Conservation (phyloP, 768 basidiomycete species). For the Russula vinacea region DNA sequence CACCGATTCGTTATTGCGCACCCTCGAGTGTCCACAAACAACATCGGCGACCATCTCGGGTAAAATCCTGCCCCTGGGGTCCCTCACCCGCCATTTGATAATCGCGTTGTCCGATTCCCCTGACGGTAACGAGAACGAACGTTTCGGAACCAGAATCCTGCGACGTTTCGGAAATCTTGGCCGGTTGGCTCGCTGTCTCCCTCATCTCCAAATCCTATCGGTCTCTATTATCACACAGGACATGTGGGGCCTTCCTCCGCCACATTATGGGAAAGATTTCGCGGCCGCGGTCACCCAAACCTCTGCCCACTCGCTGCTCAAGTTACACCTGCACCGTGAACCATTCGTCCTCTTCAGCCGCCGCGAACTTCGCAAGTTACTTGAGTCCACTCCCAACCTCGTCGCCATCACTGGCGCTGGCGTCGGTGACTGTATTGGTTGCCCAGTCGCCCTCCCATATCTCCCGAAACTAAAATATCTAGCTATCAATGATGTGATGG, state of each 20-base stretch:
- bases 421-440: not conserved
- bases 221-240: conserved; percentile 16
- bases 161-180: conserved; percentile 21
- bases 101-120: conserved; percentile 20
- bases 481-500: not conserved
- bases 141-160: conserved; percentile 6
- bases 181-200: conserved; percentile 16
- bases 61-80: conserved; percentile 5
- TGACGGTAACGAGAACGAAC: not conserved
- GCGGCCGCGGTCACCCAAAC: conserved; percentile 8
- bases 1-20: not conserved
- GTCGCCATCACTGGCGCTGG: conserved; percentile 4
- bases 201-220: conserved; percentile 20
- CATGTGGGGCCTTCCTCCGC: not conserved
- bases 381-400: conserved; percentile 19
- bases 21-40: conserved; percentile 9
- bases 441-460: conserved; percentile 20
- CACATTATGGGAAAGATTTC: conserved; percentile 24
- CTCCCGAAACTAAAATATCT: conserved; percentile 25
- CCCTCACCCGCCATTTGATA: conserved; percentile 22
- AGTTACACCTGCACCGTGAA: conserved; percentile 6
- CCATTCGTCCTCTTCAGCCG: conserved; percentile 18
- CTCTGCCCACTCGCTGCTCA: conserved; percentile 15
- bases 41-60: not conserved
- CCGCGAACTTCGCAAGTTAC: conserved; percentile 12